Percentiles rank a stretch among this genome's conserved stretches.
Conservation (phyloP, 495 filamentous ascomycete species). For the Schizothecium vesticola region DNA sequence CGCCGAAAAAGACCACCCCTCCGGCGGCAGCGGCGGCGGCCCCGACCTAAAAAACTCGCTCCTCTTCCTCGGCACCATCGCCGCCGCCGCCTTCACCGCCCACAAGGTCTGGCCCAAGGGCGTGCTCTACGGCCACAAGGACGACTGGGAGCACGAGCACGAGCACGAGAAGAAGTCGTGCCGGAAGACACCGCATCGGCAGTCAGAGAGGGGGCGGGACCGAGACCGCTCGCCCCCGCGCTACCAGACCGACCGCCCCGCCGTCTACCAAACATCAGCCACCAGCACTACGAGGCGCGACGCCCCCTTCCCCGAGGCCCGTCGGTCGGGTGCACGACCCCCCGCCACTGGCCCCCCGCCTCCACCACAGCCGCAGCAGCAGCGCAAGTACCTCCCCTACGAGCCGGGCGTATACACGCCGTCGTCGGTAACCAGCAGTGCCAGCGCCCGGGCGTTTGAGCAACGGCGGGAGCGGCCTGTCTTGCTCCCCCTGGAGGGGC, state of each 20-base stretch:
- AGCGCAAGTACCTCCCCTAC: background rate
- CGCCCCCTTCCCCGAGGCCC: background rate
- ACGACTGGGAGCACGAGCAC: conserved; percentile 29
- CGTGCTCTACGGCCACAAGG: conserved; percentile 34
- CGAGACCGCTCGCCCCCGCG: background rate
- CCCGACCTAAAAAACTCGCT: conserved; percentile 27
- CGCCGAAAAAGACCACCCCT: background rate
- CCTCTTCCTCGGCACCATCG: conserved; percentile 35
- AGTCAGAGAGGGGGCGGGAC: background rate
- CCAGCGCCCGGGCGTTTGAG: background rate
- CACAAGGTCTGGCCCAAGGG: conserved; percentile 41
- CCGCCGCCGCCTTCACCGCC: conserved; percentile 31
- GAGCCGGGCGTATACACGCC: background rate
- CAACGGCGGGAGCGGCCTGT: background rate
- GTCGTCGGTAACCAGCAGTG: background rate
- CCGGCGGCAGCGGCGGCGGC: background rate
- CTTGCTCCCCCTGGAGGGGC: background rate
- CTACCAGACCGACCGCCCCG: too few relatives aligned
- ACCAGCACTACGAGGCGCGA: background rate
- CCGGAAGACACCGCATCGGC: background rate
- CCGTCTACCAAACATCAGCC: too few relatives aligned
- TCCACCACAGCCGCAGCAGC: background rate
- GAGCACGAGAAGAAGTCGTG: background rate
- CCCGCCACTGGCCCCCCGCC: too few relatives aligned
- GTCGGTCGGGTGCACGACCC: too few relatives aligned